phyloP scores from a whole-genome alignment of 495 filamentous ascomycete species.

The Annulohypoxylon moriforme region DNA sequence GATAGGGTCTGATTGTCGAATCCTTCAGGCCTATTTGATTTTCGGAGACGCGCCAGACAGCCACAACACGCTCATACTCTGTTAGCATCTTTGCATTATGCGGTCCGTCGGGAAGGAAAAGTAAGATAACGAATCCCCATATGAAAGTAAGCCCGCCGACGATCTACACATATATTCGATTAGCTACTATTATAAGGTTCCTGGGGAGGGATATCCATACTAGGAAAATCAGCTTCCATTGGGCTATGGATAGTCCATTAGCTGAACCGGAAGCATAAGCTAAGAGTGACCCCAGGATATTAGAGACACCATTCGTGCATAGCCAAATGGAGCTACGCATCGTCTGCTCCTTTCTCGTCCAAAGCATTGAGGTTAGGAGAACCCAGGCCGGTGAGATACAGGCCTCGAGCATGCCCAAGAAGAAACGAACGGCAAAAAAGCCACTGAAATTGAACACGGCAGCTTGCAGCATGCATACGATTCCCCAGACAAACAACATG shows the following conservation, averaged over 20 bases:
- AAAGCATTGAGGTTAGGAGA: conserved; percentile 47
- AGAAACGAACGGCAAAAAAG: conserved; percentile 50
- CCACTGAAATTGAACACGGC: conserved; percentile 47
- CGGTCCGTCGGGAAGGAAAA: conserved; percentile 48
- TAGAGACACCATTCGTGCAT: conserved; percentile 41
- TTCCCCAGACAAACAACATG: conserved; percentile 52
- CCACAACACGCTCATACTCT: conserved; percentile 43
- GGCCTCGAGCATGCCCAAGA: conserved; percentile 52
- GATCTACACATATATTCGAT: conserved; percentile 29
- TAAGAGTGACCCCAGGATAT: conserved; percentile 38
- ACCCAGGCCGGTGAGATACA: conserved; percentile 49
- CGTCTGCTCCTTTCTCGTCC: conserved; percentile 43
- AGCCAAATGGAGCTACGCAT: conserved; percentile 43
- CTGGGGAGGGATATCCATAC: conserved; percentile 2
- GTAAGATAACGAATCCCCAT: conserved; percentile 53
- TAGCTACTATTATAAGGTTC: not conserved
- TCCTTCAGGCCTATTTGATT: conserved; percentile 45
- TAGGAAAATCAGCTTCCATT: conserved; percentile 46
- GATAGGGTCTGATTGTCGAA: conserved; percentile 49
- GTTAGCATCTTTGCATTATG: conserved; percentile 44
- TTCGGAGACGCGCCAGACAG: conserved; percentile 45
- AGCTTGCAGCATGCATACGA: conserved; percentile 47
- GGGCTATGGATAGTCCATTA: conserved; percentile 33
- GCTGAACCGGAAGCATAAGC: conserved; percentile 42
- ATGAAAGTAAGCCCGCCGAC: conserved; percentile 63